Conservation (phyloP, 2,329 filamentous ascomycete genomes). For the Metarhizium album region DNA sequence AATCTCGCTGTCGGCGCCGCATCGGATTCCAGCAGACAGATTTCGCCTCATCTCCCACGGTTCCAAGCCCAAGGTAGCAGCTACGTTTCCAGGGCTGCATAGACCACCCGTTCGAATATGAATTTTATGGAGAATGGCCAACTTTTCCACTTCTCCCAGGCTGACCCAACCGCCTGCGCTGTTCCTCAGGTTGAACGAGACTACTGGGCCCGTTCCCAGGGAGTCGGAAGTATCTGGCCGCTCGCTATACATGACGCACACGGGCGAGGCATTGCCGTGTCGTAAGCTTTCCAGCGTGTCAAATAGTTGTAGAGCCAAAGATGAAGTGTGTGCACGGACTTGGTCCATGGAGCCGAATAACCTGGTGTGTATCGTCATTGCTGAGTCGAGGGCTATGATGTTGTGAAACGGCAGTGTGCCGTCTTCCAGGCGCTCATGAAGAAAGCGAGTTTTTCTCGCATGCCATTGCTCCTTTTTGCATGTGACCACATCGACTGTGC, state of each 20-base stretch:
- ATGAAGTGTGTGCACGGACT: conserved; percentile 61
- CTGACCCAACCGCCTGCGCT: conserved; percentile 63
- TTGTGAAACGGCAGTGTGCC: conserved; percentile 85
- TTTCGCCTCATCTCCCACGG: conserved; percentile 77
- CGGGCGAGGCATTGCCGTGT: conserved; percentile 57
- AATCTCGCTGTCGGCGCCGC: conserved; percentile 73
- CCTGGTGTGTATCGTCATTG: conserved; percentile 55
- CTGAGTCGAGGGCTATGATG: conserved; percentile 71
- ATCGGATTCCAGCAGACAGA: conserved; percentile 75
- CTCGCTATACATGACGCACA: conserved; percentile 56
- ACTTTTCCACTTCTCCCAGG: conserved; percentile 76
- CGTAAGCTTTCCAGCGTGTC: conserved; percentile 45
- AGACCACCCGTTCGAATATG: conserved; percentile 81
- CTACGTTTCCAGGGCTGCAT: conserved; percentile 85
- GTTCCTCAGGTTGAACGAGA: conserved; percentile 75
- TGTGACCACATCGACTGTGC: conserved; percentile 84
- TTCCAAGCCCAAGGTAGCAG: conserved; percentile 58
- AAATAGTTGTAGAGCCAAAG: conserved; percentile 49
- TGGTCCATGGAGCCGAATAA: conserved; percentile 62
- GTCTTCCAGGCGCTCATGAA: conserved; percentile 82
- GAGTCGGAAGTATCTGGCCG: conserved; percentile 10
- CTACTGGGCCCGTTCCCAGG: conserved; percentile 55
- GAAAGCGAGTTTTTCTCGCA: conserved; percentile 55
- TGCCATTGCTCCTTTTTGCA: conserved; percentile 69
- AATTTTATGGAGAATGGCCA: conserved; percentile 67